A percentile compares a stretch with the other conserved stretches of the same genome.
These are phyloP conservation scores for Solanum habrochaites DNA, from an alignment of 257 asterid species.

Conservation along the genomic window DNA sequence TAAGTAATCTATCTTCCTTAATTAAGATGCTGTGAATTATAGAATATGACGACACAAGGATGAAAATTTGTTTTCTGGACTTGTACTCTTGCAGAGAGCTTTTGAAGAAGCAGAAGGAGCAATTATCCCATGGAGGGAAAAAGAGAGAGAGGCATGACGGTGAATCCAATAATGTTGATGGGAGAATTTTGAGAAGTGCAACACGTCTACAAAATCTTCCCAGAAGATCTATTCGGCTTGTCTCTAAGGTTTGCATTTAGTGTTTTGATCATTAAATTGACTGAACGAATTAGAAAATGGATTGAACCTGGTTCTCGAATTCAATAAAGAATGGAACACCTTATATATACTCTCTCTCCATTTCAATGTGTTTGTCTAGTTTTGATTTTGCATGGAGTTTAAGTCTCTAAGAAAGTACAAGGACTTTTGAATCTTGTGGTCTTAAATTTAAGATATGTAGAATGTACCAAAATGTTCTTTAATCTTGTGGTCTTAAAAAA, in stretches of 20 bases:
- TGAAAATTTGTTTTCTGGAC: not conserved
- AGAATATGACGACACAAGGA: not conserved
- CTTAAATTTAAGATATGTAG: not conserved
- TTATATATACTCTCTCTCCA: not conserved
- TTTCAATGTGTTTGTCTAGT: not conserved
- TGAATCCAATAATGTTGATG: not conserved
- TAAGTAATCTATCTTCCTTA: conserved; percentile 2
- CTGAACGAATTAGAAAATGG: not conserved
- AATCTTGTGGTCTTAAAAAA: not conserved
- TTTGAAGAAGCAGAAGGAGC: not conserved
- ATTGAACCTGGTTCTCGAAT: not conserved
- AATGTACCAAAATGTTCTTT: not conserved
- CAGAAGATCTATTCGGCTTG: conserved; percentile 10
- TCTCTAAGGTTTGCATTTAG: not conserved
- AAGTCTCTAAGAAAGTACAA: not conserved
- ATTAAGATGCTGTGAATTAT: not conserved
- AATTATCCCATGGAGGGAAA: not conserved
- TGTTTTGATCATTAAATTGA: not conserved
- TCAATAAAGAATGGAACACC: not conserved
- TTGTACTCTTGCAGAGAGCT: not conserved
- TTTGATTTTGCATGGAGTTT: not conserved
- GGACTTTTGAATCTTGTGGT: not conserved
- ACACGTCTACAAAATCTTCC: not conserved
- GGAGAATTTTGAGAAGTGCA: conserved; percentile 17
- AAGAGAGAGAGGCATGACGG: not conserved